Evolutionary conservation across 306 rosid genomes (phyloP).

Genomic region (Vicia faba): DNA sequence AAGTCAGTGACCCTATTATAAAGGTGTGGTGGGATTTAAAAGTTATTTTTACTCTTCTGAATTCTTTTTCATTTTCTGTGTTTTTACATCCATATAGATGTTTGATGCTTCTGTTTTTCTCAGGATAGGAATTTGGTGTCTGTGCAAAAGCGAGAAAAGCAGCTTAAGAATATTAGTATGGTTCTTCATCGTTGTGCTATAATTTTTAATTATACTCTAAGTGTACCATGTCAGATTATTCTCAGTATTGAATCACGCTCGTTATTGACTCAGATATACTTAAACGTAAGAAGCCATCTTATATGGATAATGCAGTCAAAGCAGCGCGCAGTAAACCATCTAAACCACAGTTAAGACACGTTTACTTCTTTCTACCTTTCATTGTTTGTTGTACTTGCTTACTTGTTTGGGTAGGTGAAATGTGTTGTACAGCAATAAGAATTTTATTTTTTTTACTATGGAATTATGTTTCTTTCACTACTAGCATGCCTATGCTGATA

Average conservation of each 20-base stretch:
- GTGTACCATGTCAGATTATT: constrained; percentile 24
- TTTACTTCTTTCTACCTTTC: constrained; percentile 27
- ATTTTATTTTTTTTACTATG: constrained; percentile 21
- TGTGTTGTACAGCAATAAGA: constrained; percentile 24
- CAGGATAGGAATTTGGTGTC: constrained; percentile 78
- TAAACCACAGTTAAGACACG: constrained; percentile 81
- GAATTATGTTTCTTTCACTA: constrained; percentile 30
- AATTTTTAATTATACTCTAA: constrained; percentile 10
- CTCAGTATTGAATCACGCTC: constrained; percentile 31
- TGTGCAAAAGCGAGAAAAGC: constrained; percentile 91
- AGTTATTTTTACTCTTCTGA: constrained; percentile 32
- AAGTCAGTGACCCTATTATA: constrained; percentile 92
- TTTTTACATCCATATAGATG: constrained; percentile 30
- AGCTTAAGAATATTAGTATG: constrained; percentile 87
- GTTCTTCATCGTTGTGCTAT: constrained; percentile 31
- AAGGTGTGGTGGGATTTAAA: constrained; percentile 61
- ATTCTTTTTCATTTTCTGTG: not conserved
- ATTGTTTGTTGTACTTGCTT: constrained; percentile 25
- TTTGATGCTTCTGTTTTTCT: constrained; percentile 32
- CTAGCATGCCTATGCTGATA: constrained; percentile 38
- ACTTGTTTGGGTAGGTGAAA: constrained; percentile 29
- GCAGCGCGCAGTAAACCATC: constrained; percentile 76
- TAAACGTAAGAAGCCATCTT: constrained; percentile 84
- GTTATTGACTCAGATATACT: constrained; percentile 61
- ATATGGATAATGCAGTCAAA: constrained; percentile 68